phyloP scores from a whole-genome alignment of 495 filamentous ascomycete genomes.

The Daldinia caldariorum region DNA sequence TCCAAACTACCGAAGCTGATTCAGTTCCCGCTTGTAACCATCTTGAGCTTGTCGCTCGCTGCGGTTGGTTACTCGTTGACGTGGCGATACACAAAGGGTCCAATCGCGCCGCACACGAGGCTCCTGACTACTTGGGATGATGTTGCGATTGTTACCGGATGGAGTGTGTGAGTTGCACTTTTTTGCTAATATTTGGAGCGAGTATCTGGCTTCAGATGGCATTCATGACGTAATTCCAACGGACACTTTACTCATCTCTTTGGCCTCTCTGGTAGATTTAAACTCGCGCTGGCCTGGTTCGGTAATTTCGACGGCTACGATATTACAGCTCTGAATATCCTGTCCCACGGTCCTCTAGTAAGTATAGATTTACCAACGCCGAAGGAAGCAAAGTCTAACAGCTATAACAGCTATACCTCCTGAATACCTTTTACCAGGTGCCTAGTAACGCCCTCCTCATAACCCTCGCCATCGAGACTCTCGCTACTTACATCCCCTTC shows the following conservation, averaged over 20 bases:
- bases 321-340: conserved; percentile 69
- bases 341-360: conserved; percentile 76
- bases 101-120: conserved; percentile 70
- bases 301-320: conserved; percentile 78
- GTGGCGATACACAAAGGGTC: conserved; percentile 58
- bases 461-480: conserved; percentile 69
- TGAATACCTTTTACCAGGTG: conserved; percentile 77
- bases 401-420: conserved; percentile 66
- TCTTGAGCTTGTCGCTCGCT: conserved; percentile 70
- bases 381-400: conserved; percentile 32
- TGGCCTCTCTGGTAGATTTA: conserved; percentile 57
- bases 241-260: conserved; percentile 14
- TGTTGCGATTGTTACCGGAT: conserved; percentile 67
- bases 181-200: conserved; percentile 5
- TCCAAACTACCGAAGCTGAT: conserved; percentile 61
- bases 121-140: conserved; percentile 68
- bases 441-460: conserved; percentile 64
- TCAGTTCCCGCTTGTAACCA: conserved; percentile 70
- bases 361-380: conserved; percentile 37
- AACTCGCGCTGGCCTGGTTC: conserved; percentile 76
- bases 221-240: conserved; percentile 46
- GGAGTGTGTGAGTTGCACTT: conserved; percentile 64
- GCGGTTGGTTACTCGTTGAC: conserved; percentile 65
- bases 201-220: conserved; percentile 5
- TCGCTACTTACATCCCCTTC: conserved; percentile 76